Evolutionary conservation across 176 grass and related monocot species (phyloP), one percentile per base, ranked within the genome.

Genomic region (Coix lacrymajobi): DNA sequence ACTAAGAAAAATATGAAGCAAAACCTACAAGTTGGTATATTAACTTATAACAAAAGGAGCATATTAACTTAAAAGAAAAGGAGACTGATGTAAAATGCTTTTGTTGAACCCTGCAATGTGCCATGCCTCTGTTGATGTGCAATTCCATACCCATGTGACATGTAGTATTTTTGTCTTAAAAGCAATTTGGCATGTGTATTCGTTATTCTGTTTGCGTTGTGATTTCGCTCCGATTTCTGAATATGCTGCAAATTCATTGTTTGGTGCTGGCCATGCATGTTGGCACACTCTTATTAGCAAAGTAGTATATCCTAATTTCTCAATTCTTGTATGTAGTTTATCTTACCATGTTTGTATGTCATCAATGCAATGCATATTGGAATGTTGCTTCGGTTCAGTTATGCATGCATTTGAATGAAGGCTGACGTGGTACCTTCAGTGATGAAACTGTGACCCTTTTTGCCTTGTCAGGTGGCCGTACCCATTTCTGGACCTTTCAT

Each of bases 391-490:
- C 15, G 62, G 36, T 69, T 51, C 24, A 79, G 58, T 56, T 38
- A 45, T 68, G 11, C 45, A n/a, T 44, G 44, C 30, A 76, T 63
- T 49, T 58, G 4, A 41, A 79, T 77, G 28, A 62, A 44, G 29
- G n/a, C 19, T 78, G 17, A 12, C 72, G 14, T 37, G 17, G 41
- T 79, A 52, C 25, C 12, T 51, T 65, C 56, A 24, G 14, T 37
- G 24, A 48, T 43, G 7, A 62, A 43, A 69, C 37, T 61, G 10
- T 63, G n/a, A 15, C 14, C 69, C 24, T 30, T 29, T 34, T 19
- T 67, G 19, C 16, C 41, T 84, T 69, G 84, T 20, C 90, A 97
- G 94, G 94, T 97, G 94, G 94, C 94, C 94, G 30, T 97, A 97
- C 81, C 94, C 90, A 24, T 97, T 97, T 91, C 83, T 97, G 6